Conservation (phyloP, 2,329 filamentous ascomycete genomes). For the Chaetomium sp. region DNA sequence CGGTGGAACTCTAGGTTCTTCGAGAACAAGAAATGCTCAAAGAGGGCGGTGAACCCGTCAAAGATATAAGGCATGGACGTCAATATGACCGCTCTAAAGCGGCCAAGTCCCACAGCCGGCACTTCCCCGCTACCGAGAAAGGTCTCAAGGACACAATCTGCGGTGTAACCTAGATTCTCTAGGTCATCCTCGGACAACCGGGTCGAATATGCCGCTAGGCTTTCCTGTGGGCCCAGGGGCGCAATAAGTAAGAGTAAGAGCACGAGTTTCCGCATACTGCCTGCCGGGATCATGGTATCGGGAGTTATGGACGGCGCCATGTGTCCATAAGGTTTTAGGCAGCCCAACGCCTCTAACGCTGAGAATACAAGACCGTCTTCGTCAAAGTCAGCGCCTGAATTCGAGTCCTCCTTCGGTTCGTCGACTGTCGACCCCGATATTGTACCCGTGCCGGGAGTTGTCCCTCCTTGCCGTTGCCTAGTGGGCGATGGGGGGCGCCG, state of each 20-base stretch:
- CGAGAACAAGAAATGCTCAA: conserved; percentile 70
- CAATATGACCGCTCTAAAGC: conserved; percentile 55
- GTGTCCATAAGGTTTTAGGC: conserved; percentile 48
- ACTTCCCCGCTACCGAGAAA: conserved; percentile 60
- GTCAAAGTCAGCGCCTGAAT: conserved; percentile 31
- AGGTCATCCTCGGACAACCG: conserved; percentile 51
- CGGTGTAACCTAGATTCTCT: conserved; percentile 51
- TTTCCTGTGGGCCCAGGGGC: conserved; percentile 59
- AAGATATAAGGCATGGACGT: conserved; percentile 61
- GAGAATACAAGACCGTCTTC: conserved; percentile 56
- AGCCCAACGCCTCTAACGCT: conserved; percentile 61
- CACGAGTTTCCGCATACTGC: conserved; percentile 64
- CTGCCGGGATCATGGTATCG: conserved; percentile 64
- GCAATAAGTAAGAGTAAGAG: conserved; percentile 64
- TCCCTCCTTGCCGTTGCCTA: not conserved
- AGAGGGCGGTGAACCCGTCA: conserved; percentile 59
- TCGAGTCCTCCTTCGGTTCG: conserved; percentile 35
- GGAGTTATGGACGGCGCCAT: conserved; percentile 41
- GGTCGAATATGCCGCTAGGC: conserved; percentile 52
- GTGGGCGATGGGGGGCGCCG: too few species aligned
- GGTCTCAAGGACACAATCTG: conserved; percentile 58
- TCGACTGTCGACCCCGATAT: conserved; percentile 33
- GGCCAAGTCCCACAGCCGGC: conserved; percentile 55
- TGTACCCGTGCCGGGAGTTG: not conserved
- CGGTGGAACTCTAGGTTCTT: conserved; percentile 62